Base-by-base conservation (phyloP, 106 monocot genomes). In the Xerophyta viscosa region DNA sequence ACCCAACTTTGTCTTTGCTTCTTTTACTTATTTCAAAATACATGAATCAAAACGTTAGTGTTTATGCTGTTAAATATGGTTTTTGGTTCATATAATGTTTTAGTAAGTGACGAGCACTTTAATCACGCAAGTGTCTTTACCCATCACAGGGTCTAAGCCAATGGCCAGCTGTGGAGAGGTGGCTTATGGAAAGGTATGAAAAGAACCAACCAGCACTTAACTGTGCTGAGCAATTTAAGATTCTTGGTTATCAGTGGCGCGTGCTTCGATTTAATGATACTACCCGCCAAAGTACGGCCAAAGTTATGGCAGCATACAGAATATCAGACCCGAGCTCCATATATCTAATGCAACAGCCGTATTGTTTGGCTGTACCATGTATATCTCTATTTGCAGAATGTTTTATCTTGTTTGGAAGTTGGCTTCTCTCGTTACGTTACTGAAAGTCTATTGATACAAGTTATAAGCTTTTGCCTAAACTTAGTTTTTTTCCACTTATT, bases 231-330 rank as follows among this genome's bases (percentile, higher is more conserved):
- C 27, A 76, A 52, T 78, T 98, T 67, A 82, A 56, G 50, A 50
- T 98, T 58, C 76, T 98, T 62, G 96, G 96, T 63, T 98, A 89
- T 62, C 82, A 98, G 24, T 98, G 96, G 96, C 78, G 96, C 21
- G 76, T 71, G 37, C 81, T 98, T 61, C 78, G 67, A 0, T 98
- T n/a, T n/a, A n/a, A n/a, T n/a, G n/a, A 86, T 29, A 63, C 71
- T 46, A 98, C 96, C 46, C 81, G 96, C 22, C 96, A 98, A 64
- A 98, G 89, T 43, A 66, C 85, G 23, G 76, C 53, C 31, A 98
- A 98, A 82, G 66, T 82, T 18, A 79, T 98, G 89, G 72, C 89
- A 21, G 75, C 73, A 47, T 86, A 66, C 52, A 74, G 62, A 71
- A 69, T 29, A 17, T 60, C 85, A 30, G 78, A 82, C 28, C 63